Evolutionary conservation across 768 basidiomycete genomes (phyloP).

Genomic region (Peribolospora baueri): DNA sequence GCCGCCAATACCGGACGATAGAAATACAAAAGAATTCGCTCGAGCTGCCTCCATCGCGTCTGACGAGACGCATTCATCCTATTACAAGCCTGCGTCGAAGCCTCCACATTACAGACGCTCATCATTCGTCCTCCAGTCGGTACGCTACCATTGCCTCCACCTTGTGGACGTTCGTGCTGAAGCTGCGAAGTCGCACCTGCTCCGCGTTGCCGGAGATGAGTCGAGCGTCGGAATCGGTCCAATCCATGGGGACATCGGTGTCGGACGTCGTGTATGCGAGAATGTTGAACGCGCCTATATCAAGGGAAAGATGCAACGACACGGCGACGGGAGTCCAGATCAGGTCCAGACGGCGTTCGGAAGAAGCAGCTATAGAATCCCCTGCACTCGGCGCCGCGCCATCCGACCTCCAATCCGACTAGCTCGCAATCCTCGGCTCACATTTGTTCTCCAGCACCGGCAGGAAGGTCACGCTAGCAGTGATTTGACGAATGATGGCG

Average conservation of each 20-base stretch:
- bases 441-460: constrained; percentile 67
- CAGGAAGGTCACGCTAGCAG: constrained; percentile 84
- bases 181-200: constrained; percentile 66
- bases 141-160: constrained; percentile 97
- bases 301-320: constrained; percentile 13
- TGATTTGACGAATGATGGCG: constrained; percentile 93
- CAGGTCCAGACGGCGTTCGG: constrained; percentile 6
- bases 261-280: constrained; percentile 83
- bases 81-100: neutral
- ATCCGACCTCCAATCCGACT: neutral
- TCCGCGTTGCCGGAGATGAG: constrained; percentile 17
- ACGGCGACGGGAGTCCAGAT: constrained; percentile 16
- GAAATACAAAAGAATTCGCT: too few species aligned
- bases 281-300: constrained; percentile 65
- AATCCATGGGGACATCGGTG: constrained; percentile 78
- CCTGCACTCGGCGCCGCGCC: neutral
- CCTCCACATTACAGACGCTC: constrained; percentile 2
- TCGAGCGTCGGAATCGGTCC: constrained; percentile 50
- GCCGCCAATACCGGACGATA: too few species aligned
- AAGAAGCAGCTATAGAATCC: neutral
- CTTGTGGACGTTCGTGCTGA: constrained; percentile 92
- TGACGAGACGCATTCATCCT: too few species aligned
- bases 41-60: too few species aligned
- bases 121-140: constrained; percentile 21
- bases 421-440: constrained; percentile 12